These are phyloP conservation scores for Echria macrotheca DNA, from an alignment of 495 filamentous ascomycete genomes.

Conservation along the genomic window DNA sequence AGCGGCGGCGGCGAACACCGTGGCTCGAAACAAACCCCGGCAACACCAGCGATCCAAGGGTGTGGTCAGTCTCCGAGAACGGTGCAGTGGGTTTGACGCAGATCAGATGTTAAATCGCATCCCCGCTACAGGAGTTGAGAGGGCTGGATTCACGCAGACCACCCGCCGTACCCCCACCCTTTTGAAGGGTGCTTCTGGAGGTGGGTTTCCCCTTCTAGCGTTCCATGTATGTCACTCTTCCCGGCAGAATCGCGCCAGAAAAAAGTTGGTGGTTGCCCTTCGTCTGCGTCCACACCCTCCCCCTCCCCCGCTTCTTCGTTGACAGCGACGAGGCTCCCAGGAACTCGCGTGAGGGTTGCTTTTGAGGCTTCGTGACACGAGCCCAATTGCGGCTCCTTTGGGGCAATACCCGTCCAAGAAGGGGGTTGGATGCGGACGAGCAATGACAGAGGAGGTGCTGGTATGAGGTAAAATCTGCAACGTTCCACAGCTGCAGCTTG, in stretches of 20 bases:
- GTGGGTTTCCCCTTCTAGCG: too few relatives aligned
- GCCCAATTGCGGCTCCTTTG: constrained; percentile 2
- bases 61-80: neutral
- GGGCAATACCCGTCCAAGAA: too few relatives aligned
- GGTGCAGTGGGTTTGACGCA: neutral
- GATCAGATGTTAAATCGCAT: neutral
- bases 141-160: constrained; percentile 5
- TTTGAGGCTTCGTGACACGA: neutral
- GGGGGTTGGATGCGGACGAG: neutral
- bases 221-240: too few relatives aligned
- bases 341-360: too few relatives aligned
- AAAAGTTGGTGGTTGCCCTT: too few relatives aligned
- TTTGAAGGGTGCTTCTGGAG: too few relatives aligned
- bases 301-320: too few relatives aligned
- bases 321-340: too few relatives aligned
- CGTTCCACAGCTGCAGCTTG: neutral
- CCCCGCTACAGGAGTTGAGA: neutral
- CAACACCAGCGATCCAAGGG: neutral
- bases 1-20: neutral
- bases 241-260: too few relatives aligned
- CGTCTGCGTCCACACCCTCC: too few relatives aligned
- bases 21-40: too few relatives aligned
- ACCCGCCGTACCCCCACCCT: constrained; percentile 2
- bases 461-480: neutral
- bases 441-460: neutral